Percentiles rank a stretch among this genome's conserved stretches.
Evolutionary conservation across 2,329 filamentous ascomycete species (phyloP).

Genomic region (Colletotrichum plurivorum): DNA sequence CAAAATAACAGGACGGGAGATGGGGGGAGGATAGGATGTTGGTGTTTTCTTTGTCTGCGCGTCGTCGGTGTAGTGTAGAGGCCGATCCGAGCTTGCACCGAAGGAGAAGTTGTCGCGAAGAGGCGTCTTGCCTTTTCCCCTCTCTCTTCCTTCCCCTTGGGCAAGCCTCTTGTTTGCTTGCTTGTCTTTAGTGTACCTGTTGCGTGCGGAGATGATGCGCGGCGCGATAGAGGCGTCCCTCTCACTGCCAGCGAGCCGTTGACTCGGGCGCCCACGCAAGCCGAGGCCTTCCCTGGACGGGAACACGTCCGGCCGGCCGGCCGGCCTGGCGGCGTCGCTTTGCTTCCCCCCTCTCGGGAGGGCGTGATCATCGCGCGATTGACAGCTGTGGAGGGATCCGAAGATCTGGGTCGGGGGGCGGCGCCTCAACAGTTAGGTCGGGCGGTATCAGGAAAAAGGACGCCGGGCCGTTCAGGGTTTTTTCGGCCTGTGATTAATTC

Average conservation of each 20-base stretch:
- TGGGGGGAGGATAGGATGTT: not conserved
- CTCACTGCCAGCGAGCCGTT: too few relatives aligned
- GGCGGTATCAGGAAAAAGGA: not conserved
- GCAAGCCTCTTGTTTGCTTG: too few relatives aligned
- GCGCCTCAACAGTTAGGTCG: not conserved
- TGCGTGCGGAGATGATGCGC: too few relatives aligned
- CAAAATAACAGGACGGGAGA: not conserved
- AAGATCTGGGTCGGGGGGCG: conserved; percentile 7
- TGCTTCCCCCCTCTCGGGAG: not conserved
- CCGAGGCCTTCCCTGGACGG: too few relatives aligned
- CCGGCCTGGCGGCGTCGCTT: too few relatives aligned
- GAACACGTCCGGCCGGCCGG: too few relatives aligned
- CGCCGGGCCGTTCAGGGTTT: not conserved
- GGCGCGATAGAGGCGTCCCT: too few relatives aligned
- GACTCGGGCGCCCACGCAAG: too few relatives aligned
- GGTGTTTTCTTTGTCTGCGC: not conserved
- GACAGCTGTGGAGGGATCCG: conserved; percentile 11
- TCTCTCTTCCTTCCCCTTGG: not conserved
- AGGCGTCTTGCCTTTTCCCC: not conserved
- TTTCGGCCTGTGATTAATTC: not conserved
- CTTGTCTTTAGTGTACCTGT: too few relatives aligned
- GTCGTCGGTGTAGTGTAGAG: conserved; percentile 3
- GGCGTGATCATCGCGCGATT: conserved; percentile 5
- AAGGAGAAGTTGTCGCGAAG: conserved; percentile 13
- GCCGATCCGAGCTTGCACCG: conserved; percentile 7